Evolutionary conservation across 1,284 basidiomycete species (phyloP), one percentile per base, ranked within the genome.

Genomic region (Austroboletus niveus): DNA sequence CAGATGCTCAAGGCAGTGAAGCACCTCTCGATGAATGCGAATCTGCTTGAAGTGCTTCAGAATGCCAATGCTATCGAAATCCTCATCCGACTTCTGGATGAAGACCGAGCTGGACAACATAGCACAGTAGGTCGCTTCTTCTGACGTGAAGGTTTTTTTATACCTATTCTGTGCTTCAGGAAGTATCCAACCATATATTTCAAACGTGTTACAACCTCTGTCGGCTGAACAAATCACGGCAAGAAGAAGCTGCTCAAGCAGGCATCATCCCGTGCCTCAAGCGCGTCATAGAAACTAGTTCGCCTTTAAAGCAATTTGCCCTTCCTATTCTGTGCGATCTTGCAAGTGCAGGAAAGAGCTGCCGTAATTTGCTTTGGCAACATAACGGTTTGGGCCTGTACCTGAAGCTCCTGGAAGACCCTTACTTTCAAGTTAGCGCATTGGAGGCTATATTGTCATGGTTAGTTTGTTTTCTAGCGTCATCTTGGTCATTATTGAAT

Each of bases 51-150:
- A 62, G 89, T 95, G 5, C 75, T 99, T 15, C 95, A 98, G 70
- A 98, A 98, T 59, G 93, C 94, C 32, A 97, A 98, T 63, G 89
- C 92, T 1, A 90, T 98, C 57, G 94, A 98, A 67, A 87, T 93
- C 47, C 77, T 99, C 10, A 86, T 94, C 41, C 82, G 80, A 38
- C 83, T 97, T 11, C 75, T 98, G 29, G 89, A 91, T 30, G 86
- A 92, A 63, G 87, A 92, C 62, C 84, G 85, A 52, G 78, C 84
- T 15, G 88, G 92, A 4, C 80, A 84, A 1, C 86, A 94, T 60
- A 88, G 84, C 62, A 89, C 93, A 38, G 94, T 93, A 63, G 54
- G 87, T 75, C 35, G 9, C 10, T 42, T 15, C 27, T 45, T 50
- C 9, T 24, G 15, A 52, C 17, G 31, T 47, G 39, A 48, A 42